Conservation (phyloP, 345 rosid species). For the Geranium brycei region DNA sequence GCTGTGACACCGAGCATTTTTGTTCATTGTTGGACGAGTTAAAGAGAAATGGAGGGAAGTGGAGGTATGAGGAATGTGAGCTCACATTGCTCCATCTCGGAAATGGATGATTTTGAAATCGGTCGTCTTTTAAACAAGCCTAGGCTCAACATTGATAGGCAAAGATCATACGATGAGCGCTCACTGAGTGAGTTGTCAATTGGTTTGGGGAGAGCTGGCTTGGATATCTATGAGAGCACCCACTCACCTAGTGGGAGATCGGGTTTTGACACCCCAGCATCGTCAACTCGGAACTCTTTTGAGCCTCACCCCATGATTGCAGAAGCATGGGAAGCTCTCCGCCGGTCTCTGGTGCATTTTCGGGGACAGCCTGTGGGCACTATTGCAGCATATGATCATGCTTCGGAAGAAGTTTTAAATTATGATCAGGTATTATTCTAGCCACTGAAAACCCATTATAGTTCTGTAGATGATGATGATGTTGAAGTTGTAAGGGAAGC, state of each 20-base stretch:
- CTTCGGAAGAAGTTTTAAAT: conserved; percentile 79
- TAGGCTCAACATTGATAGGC: conserved; percentile 4
- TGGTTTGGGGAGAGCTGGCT: conserved; percentile 1
- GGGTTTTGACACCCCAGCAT: conserved; percentile 53
- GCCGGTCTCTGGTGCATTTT: conserved; percentile 55
- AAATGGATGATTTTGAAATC: conserved; percentile 4
- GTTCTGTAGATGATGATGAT: neutral
- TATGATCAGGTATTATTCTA: conserved; percentile 62
- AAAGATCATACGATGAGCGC: conserved; percentile 7
- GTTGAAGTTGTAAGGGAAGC: neutral
- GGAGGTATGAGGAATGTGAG: conserved; percentile 6
- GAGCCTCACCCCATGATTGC: conserved; percentile 89
- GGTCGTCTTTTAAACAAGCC: conserved; percentile 9
- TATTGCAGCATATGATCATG: conserved; percentile 73
- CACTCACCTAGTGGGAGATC: conserved; percentile 48
- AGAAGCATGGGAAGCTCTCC: conserved; percentile 81
- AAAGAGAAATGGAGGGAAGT: neutral
- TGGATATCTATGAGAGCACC: conserved; percentile 9
- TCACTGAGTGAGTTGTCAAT: conserved; percentile 5
- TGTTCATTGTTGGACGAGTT: neutral
- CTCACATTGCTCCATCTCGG: conserved; percentile 8
- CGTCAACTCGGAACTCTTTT: conserved; percentile 64
- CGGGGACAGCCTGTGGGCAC: conserved; percentile 81
- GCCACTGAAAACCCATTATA: neutral
- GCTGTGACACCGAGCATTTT: neutral